A percentile compares a stretch with the other conserved stretches of the same genome.
phyloP scores from a whole-genome alignment of 495 filamentous ascomycete species.

The Cladorrhinum samala region DNA sequence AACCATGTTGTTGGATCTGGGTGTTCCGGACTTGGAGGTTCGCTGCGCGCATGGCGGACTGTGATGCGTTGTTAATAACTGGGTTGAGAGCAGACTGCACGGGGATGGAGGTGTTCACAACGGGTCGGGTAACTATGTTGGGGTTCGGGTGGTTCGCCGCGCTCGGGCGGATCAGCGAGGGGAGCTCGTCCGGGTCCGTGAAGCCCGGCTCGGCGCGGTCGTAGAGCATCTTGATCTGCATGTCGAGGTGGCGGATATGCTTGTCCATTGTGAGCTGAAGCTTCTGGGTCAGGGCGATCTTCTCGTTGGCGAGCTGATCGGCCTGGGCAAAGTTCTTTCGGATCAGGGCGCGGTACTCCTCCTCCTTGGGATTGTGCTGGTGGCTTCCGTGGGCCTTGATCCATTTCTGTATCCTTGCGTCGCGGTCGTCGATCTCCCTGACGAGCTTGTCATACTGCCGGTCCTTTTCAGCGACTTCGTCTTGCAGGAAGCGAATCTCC shows the following conservation, averaged over 20 bases:
- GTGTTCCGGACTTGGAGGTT: slow-evolving; percentile 38
- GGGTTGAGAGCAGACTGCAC: slow-evolving; percentile 33
- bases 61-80: slow-evolving; percentile 40
- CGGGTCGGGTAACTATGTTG: slow-evolving; percentile 31
- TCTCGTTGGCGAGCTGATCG: slow-evolving; percentile 76
- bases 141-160: slow-evolving; percentile 40
- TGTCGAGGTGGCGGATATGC: slow-evolving; percentile 79
- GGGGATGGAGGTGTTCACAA: slow-evolving; percentile 39
- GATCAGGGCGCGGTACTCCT: slow-evolving; percentile 62
- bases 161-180: slow-evolving; percentile 65
- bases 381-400: slow-evolving; percentile 80
- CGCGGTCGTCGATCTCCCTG: slow-evolving; percentile 65
- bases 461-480: slow-evolving; percentile 92
- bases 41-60: slow-evolving; percentile 24
- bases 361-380: slow-evolving; percentile 79
- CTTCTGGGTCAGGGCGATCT: slow-evolving; percentile 73
- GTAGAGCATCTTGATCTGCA: slow-evolving; percentile 76
- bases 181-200: slow-evolving; percentile 66
- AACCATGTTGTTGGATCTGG: slow-evolving; percentile 36
- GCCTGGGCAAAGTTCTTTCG: slow-evolving; percentile 63
- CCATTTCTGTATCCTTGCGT: slow-evolving; percentile 81
- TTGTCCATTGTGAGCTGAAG: slow-evolving; percentile 75
- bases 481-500: slow-evolving; percentile 86
- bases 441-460: slow-evolving; percentile 67
- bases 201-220: slow-evolving; percentile 69